These are phyloP conservation scores for Verticillium nubilum DNA, from an alignment of 2,329 filamentous ascomycete genomes.

Conservation along the genomic window DNA sequence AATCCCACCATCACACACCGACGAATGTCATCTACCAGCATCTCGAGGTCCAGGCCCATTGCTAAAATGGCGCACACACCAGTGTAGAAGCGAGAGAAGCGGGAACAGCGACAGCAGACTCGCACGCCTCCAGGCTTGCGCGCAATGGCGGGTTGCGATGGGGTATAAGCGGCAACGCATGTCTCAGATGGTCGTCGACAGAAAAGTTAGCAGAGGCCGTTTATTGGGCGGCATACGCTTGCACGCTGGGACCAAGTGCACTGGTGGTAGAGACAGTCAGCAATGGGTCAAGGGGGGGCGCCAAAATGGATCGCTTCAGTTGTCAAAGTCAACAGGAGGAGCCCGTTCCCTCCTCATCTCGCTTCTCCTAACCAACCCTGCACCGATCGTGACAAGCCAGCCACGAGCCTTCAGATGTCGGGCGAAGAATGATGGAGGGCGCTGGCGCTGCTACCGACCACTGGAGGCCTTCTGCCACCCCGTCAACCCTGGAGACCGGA, in stretches of 20 bases:
- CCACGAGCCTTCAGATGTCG: neutral
- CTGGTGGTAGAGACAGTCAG: neutral
- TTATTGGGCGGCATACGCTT: slow-evolving; percentile 7
- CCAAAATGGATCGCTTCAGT: neutral
- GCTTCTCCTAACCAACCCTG: neutral
- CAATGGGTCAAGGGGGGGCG: neutral
- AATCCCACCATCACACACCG: neutral
- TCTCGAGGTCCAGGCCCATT: neutral
- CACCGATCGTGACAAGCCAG: neutral
- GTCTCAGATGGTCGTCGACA: neutral
- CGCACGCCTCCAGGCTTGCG: neutral
- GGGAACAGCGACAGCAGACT: neutral
- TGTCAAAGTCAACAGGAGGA: neutral
- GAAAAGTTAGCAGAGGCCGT: neutral
- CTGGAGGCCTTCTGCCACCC: neutral
- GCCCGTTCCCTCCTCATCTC: neutral
- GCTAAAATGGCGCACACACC: neutral
- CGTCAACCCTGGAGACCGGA: neutral
- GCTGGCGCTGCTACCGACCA: neutral
- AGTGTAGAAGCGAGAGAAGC: neutral
- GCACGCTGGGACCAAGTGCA: neutral
- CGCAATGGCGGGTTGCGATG: neutral
- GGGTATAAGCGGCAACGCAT: neutral
- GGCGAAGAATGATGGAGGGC: neutral
- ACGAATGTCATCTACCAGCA: neutral